Conservation (phyloP, 2,329 filamentous ascomycete genomes). For the Cercospora nicotianae region DNA sequence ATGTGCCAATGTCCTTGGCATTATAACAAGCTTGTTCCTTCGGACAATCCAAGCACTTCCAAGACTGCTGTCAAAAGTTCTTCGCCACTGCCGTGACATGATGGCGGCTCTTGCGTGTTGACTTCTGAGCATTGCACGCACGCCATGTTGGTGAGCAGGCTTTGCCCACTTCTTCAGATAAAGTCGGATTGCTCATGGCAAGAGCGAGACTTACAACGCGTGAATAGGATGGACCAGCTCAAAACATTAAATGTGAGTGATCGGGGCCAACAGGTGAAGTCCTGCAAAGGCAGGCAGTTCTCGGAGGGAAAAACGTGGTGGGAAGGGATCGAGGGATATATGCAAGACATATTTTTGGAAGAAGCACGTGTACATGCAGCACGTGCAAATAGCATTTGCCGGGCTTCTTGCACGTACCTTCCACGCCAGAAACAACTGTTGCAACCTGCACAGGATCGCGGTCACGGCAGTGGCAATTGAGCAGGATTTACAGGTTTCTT, state of each 20-base stretch:
- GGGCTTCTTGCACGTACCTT: background rate
- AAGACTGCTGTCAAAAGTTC: background rate
- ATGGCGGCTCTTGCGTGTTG: background rate
- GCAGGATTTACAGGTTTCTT: background rate
- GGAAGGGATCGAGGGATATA: background rate
- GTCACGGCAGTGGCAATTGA: background rate
- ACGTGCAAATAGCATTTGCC: background rate
- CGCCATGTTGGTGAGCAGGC: background rate
- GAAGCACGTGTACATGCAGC: background rate
- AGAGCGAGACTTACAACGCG: no score
- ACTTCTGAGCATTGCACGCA: no score
- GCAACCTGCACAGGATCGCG: background rate
- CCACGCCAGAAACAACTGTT: background rate
- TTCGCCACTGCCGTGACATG: background rate
- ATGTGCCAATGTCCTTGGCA: background rate
- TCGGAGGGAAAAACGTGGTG: background rate
- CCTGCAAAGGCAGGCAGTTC: background rate
- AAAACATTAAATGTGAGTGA: no score
- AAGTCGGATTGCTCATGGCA: background rate
- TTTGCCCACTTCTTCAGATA: background rate
- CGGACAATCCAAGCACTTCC: background rate
- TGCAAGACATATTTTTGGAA: background rate
- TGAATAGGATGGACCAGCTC: background rate
- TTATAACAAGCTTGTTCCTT: background rate
- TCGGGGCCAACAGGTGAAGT: no score